phyloP scores from a whole-genome alignment of 2,329 filamentous ascomycete species.

The Neurospora sp. region DNA sequence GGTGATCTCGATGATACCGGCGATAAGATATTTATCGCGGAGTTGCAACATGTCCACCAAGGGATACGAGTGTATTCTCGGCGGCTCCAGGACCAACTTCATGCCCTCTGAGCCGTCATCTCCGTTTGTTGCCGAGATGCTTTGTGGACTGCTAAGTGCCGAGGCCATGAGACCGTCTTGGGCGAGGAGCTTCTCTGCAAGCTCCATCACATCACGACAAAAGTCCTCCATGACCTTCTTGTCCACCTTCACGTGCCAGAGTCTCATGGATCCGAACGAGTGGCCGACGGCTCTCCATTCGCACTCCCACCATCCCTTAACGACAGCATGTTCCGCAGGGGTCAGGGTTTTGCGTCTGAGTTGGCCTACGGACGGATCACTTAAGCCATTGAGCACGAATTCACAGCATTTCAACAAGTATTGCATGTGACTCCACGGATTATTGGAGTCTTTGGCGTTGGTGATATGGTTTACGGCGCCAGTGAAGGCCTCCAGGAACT shows the following conservation, averaged over 20 bases:
- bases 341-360: constrained; percentile 47
- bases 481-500: constrained; percentile 35
- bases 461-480: constrained; percentile 34
- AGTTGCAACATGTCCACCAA: constrained; percentile 86
- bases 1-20: constrained; percentile 71
- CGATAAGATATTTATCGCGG: constrained; percentile 77
- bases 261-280: constrained; percentile 74
- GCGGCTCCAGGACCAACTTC: constrained; percentile 49
- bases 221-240: constrained; percentile 81
- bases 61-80: constrained; percentile 52
- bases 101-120: constrained; percentile 20
- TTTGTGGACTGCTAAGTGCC: constrained; percentile 37
- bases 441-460: constrained; percentile 24
- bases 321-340: constrained; percentile 50
- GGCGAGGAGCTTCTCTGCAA: constrained; percentile 75
- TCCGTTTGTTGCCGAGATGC: constrained; percentile 6
- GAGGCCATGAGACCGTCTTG: constrained; percentile 77
- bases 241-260: constrained; percentile 69
- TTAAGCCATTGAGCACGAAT: constrained; percentile 47
- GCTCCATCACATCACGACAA: constrained; percentile 89
- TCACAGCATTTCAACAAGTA: constrained; percentile 47
- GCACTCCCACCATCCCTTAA: constrained; percentile 72
- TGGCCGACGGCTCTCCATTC: constrained; percentile 75
- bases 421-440: constrained; percentile 47
- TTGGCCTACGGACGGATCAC: constrained; percentile 46